Percentiles rank a stretch among this genome's conserved stretches.
phyloP scores from a whole-genome alignment of 2,329 filamentous ascomycete genomes.

The Torrubiella hemipterigena region DNA sequence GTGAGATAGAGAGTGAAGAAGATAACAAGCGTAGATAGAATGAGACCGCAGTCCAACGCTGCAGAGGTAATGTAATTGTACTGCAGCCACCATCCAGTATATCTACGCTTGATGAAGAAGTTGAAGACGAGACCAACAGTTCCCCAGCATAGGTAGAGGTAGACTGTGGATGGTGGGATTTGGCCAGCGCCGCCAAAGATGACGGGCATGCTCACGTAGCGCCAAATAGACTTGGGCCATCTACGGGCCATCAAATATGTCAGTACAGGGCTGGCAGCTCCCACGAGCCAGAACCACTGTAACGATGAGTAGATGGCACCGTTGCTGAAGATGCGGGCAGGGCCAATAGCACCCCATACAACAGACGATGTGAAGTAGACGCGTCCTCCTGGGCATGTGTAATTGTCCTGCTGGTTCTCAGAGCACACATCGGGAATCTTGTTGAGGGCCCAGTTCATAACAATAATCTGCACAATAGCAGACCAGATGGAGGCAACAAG shows the following conservation, averaged over 20 bases:
- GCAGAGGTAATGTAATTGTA: constrained; percentile 70
- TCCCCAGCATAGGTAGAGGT: constrained; percentile 63
- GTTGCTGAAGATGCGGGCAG: constrained; percentile 54
- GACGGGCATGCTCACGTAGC: constrained; percentile 56
- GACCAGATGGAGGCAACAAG: constrained; percentile 48
- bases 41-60: constrained; percentile 56
- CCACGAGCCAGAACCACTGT: constrained; percentile 62
- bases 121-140: constrained; percentile 58
- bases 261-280: constrained; percentile 48
- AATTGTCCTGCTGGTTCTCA: constrained; percentile 38
- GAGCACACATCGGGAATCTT: constrained; percentile 52
- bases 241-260: constrained; percentile 50
- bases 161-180: constrained; percentile 57
- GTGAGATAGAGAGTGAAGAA: constrained; percentile 58
- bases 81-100: constrained; percentile 62
- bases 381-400: constrained; percentile 41
- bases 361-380: constrained; percentile 58
- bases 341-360: constrained; percentile 64
- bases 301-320: constrained; percentile 50
- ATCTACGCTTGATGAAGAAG: constrained; percentile 51
- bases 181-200: constrained; percentile 53
- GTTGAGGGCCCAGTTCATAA: constrained; percentile 54
- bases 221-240: constrained; percentile 48
- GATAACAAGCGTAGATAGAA: constrained; percentile 54
- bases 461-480: constrained; percentile 48